These are phyloP conservation scores for Diaporthe vexans DNA, from an alignment of 2,329 filamentous ascomycete species.

Conservation along the genomic window DNA sequence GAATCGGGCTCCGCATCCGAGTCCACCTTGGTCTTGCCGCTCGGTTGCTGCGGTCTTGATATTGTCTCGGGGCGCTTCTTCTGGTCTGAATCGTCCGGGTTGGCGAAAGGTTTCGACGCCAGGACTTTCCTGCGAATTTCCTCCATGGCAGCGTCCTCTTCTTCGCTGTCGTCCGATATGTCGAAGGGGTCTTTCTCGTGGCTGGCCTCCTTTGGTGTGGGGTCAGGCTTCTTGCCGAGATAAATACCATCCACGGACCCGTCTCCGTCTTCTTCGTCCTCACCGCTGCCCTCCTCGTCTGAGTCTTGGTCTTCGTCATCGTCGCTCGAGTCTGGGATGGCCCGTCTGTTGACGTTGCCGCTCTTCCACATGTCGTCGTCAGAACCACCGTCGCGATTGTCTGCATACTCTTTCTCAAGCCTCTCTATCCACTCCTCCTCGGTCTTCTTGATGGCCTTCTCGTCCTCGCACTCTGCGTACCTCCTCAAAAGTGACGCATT, in stretches of 20 bases:
- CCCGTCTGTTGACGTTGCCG: constrained; percentile 85
- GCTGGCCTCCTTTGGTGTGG: constrained; percentile 45
- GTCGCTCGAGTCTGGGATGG: constrained; percentile 56
- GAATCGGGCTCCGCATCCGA: constrained; percentile 71
- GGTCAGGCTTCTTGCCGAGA: constrained; percentile 66
- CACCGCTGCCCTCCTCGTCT: constrained; percentile 59
- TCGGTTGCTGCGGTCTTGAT: constrained; percentile 65
- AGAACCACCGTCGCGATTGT: constrained; percentile 78
- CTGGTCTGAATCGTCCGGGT: constrained; percentile 61
- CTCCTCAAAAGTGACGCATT: constrained; percentile 85
- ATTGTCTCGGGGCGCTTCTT: constrained; percentile 75
- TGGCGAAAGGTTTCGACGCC: constrained; percentile 88
- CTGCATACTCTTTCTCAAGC: constrained; percentile 89
- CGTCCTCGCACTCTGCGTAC: constrained; percentile 87
- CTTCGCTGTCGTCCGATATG: constrained; percentile 83
- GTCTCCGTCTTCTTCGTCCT: constrained; percentile 59
- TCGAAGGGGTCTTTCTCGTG: constrained; percentile 77
- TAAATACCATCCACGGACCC: constrained; percentile 71
- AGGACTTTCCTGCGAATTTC: constrained; percentile 92
- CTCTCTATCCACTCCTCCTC: constrained; percentile 91
- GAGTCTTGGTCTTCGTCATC: constrained; percentile 64
- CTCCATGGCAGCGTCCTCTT: constrained; percentile 90
- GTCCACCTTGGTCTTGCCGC: constrained; percentile 75
- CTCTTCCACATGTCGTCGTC: constrained; percentile 88
- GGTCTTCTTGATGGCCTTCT: constrained; percentile 84